Evolutionary conservation across 2,329 filamentous ascomycete species (phyloP).

Genomic region (Aspergillus brasiliensis): DNA sequence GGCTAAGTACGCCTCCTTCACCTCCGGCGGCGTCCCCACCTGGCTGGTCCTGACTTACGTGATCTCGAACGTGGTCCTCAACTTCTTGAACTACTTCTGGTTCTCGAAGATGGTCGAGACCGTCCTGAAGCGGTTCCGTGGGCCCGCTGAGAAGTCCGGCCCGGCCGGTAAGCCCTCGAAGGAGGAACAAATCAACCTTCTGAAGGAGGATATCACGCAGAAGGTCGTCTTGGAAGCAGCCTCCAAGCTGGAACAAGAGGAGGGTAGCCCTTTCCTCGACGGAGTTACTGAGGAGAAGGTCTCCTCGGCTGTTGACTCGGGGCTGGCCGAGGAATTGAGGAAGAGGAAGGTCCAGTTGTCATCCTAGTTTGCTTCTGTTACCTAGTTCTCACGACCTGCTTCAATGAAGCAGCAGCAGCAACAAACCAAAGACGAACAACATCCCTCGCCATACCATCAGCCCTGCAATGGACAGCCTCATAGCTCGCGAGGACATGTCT

Average conservation of each 20-base stretch:
- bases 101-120: constrained; percentile 69
- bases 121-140: constrained; percentile 62
- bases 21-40: constrained; percentile 50
- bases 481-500: background rate
- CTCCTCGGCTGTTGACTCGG: constrained; percentile 54
- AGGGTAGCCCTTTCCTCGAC: constrained; percentile 30
- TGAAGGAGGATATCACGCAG: constrained; percentile 30
- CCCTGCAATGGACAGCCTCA: background rate
- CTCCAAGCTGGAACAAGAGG: constrained; percentile 31
- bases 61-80: constrained; percentile 61
- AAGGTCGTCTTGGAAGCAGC: constrained; percentile 41
- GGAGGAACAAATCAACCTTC: constrained; percentile 13
- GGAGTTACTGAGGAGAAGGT: constrained; percentile 25
- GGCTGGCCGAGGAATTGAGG: constrained; percentile 90
- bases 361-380: background rate
- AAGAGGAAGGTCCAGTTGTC: constrained; percentile 26
- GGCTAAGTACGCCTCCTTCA: constrained; percentile 50
- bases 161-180: constrained; percentile 19
- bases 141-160: constrained; percentile 21
- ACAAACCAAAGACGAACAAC: too few species aligned
- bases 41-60: constrained; percentile 64
- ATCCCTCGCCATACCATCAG: background rate
- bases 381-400: background rate
- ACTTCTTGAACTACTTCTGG: constrained; percentile 66
- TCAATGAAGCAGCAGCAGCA: constrained; percentile 4